These are phyloP conservation scores for Phaeoacremonium minimum DNA, from an alignment of 2,329 filamentous ascomycete genomes.

Conservation along the genomic window DNA sequence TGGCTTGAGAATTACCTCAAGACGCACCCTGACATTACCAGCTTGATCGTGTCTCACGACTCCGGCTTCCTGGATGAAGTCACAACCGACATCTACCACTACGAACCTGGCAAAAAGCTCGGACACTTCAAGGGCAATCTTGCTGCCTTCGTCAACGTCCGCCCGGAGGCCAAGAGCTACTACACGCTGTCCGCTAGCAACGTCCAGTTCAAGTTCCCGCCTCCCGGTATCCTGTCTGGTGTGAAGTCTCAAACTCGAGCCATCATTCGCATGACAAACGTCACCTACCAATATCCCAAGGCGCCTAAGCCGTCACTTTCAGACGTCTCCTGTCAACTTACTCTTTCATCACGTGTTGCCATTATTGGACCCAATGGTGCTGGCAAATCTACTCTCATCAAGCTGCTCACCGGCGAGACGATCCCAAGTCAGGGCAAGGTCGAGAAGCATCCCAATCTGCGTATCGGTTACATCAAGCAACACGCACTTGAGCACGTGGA, in stretches of 20 bases:
- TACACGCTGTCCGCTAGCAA: constrained; percentile 88
- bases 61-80: constrained; percentile 95
- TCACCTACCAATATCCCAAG: constrained; percentile 90
- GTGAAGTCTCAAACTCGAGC: constrained; percentile 93
- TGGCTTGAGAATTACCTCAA: constrained; percentile 97
- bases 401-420: constrained; percentile 88
- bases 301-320: constrained; percentile 79
- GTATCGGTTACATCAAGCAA: constrained; percentile 99
- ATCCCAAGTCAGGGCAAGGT: constrained; percentile 82
- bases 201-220: constrained; percentile 96
- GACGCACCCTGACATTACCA: constrained; percentile 93
- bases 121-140: constrained; percentile 81
- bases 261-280: constrained; percentile 92
- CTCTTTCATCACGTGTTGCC: constrained; percentile 86
- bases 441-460: constrained; percentile 96
- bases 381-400: constrained; percentile 97
- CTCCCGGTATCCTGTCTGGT: constrained; percentile 87
- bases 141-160: constrained; percentile 77
- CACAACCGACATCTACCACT: constrained; percentile 98
- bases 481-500: constrained; percentile 98
- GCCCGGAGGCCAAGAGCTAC: constrained; percentile 95
- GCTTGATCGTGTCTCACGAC: constrained; percentile 97
- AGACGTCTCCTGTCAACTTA: constrained; percentile 84
- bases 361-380: constrained; percentile 98
- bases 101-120: constrained; percentile 93